A percentile compares a stretch with the other conserved stretches of the same genome.
These are phyloP conservation scores for Suillus decipiens DNA, from an alignment of 768 basidiomycete species.

Conservation along the genomic window DNA sequence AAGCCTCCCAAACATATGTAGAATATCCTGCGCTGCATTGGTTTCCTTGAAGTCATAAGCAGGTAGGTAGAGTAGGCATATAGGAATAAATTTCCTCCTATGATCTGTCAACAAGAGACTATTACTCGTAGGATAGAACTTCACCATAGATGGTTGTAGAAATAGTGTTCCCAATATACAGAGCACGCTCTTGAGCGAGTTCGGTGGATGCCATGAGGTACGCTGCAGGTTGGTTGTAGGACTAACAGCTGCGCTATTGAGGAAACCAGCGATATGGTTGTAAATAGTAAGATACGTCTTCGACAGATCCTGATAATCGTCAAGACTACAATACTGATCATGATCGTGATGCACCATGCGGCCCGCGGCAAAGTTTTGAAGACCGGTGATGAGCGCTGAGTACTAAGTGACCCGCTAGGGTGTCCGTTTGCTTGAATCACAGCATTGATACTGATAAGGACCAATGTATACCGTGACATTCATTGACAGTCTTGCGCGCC, in stretches of 20 bases:
- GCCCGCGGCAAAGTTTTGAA: too few relatives aligned
- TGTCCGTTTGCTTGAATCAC: too few relatives aligned
- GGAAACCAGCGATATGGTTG: neutral
- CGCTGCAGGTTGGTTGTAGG: neutral
- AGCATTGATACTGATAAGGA: too few relatives aligned
- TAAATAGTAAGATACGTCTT: neutral
- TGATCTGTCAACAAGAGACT: neutral
- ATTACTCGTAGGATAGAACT: neutral
- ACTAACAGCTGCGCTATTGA: neutral
- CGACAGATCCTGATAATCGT: too few relatives aligned
- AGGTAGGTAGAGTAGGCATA: neutral
- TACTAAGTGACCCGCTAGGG: too few relatives aligned
- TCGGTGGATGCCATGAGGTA: neutral
- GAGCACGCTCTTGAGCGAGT: neutral
- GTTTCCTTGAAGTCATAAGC: neutral
- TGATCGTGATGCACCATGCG: too few relatives aligned
- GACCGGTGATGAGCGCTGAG: too few relatives aligned
- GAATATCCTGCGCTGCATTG: too few relatives aligned
- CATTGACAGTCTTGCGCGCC: too few relatives aligned
- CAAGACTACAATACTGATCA: too few relatives aligned
- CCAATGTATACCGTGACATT: too few relatives aligned
- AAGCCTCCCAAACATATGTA: too few relatives aligned
- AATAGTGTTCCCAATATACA: neutral
- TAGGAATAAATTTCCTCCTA: neutral
- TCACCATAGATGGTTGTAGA: neutral